These are phyloP conservation scores for Linnemannia exigua DNA, from an alignment of 192 early-diverging fungal genomes.

Conservation along the genomic window DNA sequence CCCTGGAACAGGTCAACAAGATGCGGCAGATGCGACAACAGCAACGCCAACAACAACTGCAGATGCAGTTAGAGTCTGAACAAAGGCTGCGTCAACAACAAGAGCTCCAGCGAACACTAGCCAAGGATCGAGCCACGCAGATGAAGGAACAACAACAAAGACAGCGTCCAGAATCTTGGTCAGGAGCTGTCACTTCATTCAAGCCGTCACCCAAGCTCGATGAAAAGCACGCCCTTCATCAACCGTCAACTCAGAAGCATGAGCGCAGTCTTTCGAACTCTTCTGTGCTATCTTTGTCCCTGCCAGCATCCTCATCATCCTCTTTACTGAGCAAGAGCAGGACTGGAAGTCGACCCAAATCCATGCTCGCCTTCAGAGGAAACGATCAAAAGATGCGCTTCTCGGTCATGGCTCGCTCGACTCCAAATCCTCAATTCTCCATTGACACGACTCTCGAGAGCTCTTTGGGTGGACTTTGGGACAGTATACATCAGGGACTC, in stretches of 20 bases:
- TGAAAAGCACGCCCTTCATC: background rate
- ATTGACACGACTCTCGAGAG: background rate
- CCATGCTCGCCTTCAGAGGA: background rate
- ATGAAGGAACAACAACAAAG: background rate
- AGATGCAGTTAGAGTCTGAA: slow-evolving; percentile 15
- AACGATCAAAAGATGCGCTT: background rate
- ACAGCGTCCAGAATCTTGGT: background rate
- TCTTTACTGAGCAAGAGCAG: background rate
- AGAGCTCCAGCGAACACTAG: slow-evolving; percentile 17
- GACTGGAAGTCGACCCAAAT: background rate
- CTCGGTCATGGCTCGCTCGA: background rate
- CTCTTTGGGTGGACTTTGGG: background rate
- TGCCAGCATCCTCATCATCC: background rate
- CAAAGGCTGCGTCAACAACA: slow-evolving; percentile 23
- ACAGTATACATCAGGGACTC: background rate
- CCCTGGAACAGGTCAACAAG: slow-evolving; percentile 1
- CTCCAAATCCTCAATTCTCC: background rate
- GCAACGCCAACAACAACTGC: background rate
- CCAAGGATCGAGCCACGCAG: background rate
- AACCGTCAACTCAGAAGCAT: background rate
- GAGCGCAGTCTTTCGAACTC: background rate
- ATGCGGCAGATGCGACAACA: slow-evolving; percentile 5
- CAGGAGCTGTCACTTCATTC: background rate
- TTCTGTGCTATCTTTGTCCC: background rate
- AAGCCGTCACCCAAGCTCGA: background rate